Conservation (phyloP, 148 eudicot genomes). For the Vaccinium vitisidaea region DNA sequence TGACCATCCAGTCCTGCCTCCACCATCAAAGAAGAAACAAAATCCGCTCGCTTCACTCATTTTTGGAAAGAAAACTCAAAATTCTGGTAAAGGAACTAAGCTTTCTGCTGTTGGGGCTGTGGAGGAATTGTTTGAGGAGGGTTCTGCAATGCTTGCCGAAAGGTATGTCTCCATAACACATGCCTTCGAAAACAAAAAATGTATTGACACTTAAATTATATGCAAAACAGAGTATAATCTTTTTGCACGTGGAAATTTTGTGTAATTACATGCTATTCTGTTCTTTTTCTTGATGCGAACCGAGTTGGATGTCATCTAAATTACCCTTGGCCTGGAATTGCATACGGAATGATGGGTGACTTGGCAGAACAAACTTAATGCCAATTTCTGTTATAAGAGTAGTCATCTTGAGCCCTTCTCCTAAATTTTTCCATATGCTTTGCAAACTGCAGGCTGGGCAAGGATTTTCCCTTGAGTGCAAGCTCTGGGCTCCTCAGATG, state of each 20-base stretch:
- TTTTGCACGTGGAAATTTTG: not conserved
- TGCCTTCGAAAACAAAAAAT: not conserved
- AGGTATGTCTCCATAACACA: constrained; percentile 39
- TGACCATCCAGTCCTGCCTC: constrained; percentile 61
- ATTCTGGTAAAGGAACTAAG: constrained; percentile 52
- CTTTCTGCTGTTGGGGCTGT: constrained; percentile 90
- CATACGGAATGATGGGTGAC: not conserved
- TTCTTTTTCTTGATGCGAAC: constrained; percentile 8
- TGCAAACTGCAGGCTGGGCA: constrained; percentile 70
- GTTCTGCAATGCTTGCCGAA: constrained; percentile 97
- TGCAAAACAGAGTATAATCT: not conserved
- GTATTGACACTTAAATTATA: not conserved
- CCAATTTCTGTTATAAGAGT: not conserved
- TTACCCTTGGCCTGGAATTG: not conserved
- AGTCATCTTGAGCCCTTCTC: not conserved
- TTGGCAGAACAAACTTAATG: no score
- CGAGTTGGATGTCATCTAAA: not conserved
- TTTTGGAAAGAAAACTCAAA: constrained; percentile 62
- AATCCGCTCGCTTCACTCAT: constrained; percentile 55
- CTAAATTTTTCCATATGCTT: not conserved
- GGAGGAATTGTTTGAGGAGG: constrained; percentile 98
- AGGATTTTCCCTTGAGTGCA: constrained; percentile 64
- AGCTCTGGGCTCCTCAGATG: constrained; percentile 79
- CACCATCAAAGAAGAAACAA: constrained; percentile 56
- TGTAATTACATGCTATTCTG: not conserved